Conservation (phyloP, 2,329 filamentous ascomycete genomes). For the Colletotrichum nymphaeae region DNA sequence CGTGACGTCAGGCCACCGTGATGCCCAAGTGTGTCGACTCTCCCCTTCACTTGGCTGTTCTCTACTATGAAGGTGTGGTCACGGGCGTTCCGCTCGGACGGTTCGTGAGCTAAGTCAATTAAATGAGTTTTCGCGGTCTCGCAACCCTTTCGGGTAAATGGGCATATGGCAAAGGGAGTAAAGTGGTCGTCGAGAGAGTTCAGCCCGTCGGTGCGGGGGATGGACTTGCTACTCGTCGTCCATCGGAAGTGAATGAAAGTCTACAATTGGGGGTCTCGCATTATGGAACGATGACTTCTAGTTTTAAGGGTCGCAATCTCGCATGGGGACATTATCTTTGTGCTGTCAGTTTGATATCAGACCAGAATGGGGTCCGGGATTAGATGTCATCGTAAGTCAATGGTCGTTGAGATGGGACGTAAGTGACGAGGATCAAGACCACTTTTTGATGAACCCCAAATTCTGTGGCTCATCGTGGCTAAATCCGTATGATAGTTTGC, state of each 20-base stretch:
- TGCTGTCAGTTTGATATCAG: constrained; percentile 17
- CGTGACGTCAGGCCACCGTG: constrained; percentile 35
- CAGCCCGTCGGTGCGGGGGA: background rate
- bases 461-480: background rate
- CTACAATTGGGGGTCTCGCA: background rate
- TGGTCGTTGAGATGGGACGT: background rate
- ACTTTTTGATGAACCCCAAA: background rate
- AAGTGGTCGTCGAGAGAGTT: background rate
- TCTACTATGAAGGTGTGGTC: background rate
- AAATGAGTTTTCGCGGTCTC: background rate
- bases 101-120: background rate
- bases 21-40: constrained; percentile 8
- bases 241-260: background rate
- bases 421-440: background rate
- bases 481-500: background rate
- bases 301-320: constrained; percentile 8
- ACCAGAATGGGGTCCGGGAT: background rate
- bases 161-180: background rate
- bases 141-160: background rate
- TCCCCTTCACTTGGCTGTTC: background rate
- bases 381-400: background rate
- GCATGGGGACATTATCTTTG: constrained; percentile 7
- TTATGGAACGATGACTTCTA: background rate
- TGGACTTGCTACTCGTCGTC: background rate
- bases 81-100: constrained; percentile 16